Percentiles rank a stretch among this genome's conserved stretches.
Evolutionary conservation across 163 green algal species (phyloP).

Genomic region (Scenedesmus sp.): DNA sequence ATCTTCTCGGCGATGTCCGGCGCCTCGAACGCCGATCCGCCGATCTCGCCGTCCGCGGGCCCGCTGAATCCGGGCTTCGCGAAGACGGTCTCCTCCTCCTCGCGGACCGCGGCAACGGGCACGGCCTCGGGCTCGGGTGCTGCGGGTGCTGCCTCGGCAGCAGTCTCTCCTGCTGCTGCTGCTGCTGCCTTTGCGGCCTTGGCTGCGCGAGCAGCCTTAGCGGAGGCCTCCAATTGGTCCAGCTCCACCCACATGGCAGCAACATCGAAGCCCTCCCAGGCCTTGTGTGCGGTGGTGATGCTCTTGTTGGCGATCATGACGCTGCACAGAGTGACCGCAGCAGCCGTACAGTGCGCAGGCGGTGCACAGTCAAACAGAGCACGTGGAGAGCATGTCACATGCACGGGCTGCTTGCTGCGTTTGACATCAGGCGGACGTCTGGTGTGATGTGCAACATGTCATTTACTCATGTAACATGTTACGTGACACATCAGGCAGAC

Average conservation of each 20-base stretch:
- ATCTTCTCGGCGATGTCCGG: not conserved
- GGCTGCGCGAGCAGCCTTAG: slow-evolving; percentile 2
- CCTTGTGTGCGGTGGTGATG: slow-evolving; percentile 45
- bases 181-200: slow-evolving; percentile 5
- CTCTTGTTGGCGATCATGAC: slow-evolving; percentile 87
- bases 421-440: too few species aligned
- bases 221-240: slow-evolving; percentile 25
- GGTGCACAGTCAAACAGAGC: too few species aligned
- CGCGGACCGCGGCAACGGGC: not conserved
- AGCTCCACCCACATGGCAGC: slow-evolving; percentile 66
- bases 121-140: not conserved
- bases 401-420: too few species aligned
- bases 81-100: slow-evolving; percentile 14
- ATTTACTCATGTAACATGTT: too few species aligned
- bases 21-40: not conserved
- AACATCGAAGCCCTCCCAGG: slow-evolving; percentile 68
- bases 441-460: too few species aligned
- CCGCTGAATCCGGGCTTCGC: not conserved
- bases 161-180: not conserved
- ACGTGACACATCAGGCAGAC: too few species aligned
- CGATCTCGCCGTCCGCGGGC: not conserved
- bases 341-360: too few species aligned
- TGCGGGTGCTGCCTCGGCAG: not conserved
- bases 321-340: slow-evolving; percentile 66
- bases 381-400: too few species aligned